Evolutionary conservation across 768 basidiomycete genomes (phyloP).

Genomic region (Lentinus brumalis): DNA sequence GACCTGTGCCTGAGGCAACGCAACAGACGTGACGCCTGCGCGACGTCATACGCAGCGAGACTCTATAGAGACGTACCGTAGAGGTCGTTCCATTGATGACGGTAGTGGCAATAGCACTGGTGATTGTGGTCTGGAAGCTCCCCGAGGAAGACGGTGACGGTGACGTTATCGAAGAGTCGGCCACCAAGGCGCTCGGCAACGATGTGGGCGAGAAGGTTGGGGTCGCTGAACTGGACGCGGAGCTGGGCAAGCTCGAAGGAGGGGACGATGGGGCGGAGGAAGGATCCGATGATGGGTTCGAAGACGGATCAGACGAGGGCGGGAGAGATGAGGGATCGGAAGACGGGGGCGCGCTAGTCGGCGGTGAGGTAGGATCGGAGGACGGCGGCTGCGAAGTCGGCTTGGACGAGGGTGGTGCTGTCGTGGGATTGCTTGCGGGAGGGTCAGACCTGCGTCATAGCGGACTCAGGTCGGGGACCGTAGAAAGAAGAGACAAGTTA

Average conservation of each 20-base stretch:
- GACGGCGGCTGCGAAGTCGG: neutral
- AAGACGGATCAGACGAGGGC: neutral
- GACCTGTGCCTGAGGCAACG: too few species aligned
- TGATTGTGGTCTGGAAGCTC: conserved; percentile 15
- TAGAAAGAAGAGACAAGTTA: too few species aligned
- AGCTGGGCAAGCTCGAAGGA: too few species aligned
- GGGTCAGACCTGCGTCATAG: neutral
- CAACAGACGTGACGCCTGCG: too few species aligned
- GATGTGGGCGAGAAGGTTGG: conserved; percentile 8
- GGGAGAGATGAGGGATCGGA: conserved; percentile 1
- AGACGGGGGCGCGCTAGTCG: neutral
- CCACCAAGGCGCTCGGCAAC: conserved; percentile 10
- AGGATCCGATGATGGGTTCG: neutral
- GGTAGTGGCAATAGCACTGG: conserved; percentile 18
- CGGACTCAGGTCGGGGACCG: neutral
- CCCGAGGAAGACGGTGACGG: neutral
- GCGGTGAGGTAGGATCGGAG: neutral
- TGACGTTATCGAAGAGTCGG: conserved; percentile 1
- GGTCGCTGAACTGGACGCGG: neutral
- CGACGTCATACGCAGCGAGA: too few species aligned
- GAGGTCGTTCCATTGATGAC: conserved; percentile 16
- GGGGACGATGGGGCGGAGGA: too few species aligned
- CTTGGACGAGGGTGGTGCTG: neutral
- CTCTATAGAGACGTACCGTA: too few species aligned
- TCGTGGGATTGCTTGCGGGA: neutral